A percentile compares a stretch with the other conserved stretches of the same genome.
Evolutionary conservation across 305 asterid genomes (phyloP).

Genomic region (Coffea humblotiana): DNA sequence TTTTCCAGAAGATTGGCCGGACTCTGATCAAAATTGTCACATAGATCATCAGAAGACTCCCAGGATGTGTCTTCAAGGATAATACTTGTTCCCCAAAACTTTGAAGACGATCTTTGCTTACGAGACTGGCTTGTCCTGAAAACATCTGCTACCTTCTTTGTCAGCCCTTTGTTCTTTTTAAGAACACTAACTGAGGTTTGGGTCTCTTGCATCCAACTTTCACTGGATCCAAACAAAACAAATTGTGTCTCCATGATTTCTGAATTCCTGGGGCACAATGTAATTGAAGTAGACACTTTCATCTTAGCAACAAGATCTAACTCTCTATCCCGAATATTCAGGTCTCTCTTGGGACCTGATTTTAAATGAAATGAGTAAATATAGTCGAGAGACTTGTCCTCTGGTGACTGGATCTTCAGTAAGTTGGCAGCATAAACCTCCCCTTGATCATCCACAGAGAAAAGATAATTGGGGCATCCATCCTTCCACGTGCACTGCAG

Average conservation of each 20-base stretch:
- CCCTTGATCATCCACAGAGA: conserved; percentile 68
- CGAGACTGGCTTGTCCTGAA: conserved; percentile 42
- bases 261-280: conserved; percentile 43
- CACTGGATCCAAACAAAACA: conserved; percentile 48
- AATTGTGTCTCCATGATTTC: conserved; percentile 66
- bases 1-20: conserved; percentile 27
- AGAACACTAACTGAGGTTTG: conserved; percentile 36
- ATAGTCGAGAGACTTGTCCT: conserved; percentile 57
- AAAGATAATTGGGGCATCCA: conserved; percentile 62
- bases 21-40: conserved; percentile 26
- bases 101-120: conserved; percentile 48
- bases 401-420: conserved; percentile 48
- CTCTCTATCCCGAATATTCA: conserved; percentile 31
- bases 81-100: conserved; percentile 40
- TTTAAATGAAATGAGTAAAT: conserved; percentile 65
- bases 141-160: conserved; percentile 56
- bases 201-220: conserved; percentile 34
- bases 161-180: conserved; percentile 47
- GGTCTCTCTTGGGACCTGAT: conserved; percentile 46
- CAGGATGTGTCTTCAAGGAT: conserved; percentile 48
- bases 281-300: conserved; percentile 65
- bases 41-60: conserved; percentile 39
- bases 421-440: conserved; percentile 62
- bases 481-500: conserved; percentile 73
- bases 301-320: conserved; percentile 61